Conservation (phyloP, 345 rosid species). For the Salix viminalis region DNA sequence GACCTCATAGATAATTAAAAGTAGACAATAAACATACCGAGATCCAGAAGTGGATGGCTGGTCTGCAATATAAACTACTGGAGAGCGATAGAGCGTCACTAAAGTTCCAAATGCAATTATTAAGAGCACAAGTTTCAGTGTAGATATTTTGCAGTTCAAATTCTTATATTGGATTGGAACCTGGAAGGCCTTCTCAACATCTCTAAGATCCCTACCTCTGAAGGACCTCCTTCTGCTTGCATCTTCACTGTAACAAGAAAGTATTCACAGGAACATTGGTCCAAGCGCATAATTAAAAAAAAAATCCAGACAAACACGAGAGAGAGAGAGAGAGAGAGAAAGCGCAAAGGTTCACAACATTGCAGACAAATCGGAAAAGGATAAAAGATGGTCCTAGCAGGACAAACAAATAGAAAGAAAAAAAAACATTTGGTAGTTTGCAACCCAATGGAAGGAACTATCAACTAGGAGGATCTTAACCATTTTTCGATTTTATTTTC, state of each 20-base stretch:
- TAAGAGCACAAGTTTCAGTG: slow-evolving; percentile 48
- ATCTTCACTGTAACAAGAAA: slow-evolving; percentile 49
- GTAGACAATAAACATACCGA: slow-evolving; percentile 27
- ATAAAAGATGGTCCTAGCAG: no score
- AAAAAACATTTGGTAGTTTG: no score
- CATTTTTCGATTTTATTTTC: no score
- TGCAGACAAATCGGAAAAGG: no score
- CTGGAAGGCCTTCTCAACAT: slow-evolving; percentile 57
- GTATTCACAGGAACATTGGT: not conserved
- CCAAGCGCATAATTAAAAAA: not conserved
- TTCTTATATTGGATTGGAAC: slow-evolving; percentile 56
- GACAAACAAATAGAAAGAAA: no score
- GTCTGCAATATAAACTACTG: slow-evolving; percentile 56
- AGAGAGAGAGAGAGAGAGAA: no score
- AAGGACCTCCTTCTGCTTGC: slow-evolving; percentile 42
- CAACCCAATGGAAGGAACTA: no score
- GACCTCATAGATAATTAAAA: not conserved
- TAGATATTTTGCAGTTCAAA: slow-evolving; percentile 47
- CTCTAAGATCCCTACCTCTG: slow-evolving; percentile 47
- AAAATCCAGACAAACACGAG: not conserved
- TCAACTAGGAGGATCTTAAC: no score
- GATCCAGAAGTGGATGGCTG: slow-evolving; percentile 33
- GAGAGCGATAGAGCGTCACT: slow-evolving; percentile 56
- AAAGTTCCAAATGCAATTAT: slow-evolving; percentile 53
- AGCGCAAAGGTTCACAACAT: not conserved